phyloP scores from a whole-genome alignment of 495 filamentous ascomycete genomes.

The Podospora fimiseda region DNA sequence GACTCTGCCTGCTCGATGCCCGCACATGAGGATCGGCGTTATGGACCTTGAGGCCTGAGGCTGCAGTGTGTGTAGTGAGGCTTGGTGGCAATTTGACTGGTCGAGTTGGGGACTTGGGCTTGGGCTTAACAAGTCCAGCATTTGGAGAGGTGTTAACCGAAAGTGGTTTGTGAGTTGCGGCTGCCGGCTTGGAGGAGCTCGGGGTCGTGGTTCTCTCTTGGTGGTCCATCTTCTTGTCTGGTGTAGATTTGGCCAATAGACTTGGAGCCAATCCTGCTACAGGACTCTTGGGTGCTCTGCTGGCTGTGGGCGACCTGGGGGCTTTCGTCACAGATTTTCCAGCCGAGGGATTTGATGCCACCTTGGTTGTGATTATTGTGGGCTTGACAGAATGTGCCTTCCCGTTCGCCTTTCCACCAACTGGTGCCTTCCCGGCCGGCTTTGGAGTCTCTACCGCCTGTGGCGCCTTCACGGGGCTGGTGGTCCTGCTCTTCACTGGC shows the following conservation, averaged over 20 bases:
- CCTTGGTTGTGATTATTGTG: slow-evolving; percentile 21
- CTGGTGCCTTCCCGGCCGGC: background rate
- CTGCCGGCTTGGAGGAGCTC: slow-evolving; percentile 21
- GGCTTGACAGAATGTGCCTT: slow-evolving; percentile 26
- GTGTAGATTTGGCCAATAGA: too few species aligned
- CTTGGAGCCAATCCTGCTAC: slow-evolving; percentile 19
- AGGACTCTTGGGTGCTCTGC: slow-evolving; percentile 27
- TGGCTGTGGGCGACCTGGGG: slow-evolving; percentile 31
- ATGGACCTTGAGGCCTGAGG: slow-evolving; percentile 52
- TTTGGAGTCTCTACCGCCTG: slow-evolving; percentile 12
- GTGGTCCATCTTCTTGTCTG: slow-evolving; percentile 16
- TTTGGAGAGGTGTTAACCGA: slow-evolving; percentile 28
- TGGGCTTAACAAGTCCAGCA: slow-evolving; percentile 50
- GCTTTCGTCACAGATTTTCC: slow-evolving; percentile 32
- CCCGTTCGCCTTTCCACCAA: background rate
- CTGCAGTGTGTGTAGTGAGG: slow-evolving; percentile 55
- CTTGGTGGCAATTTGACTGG: slow-evolving; percentile 56
- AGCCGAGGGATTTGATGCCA: slow-evolving; percentile 29
- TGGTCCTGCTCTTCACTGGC: background rate
- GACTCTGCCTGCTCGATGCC: slow-evolving; percentile 42
- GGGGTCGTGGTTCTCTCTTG: slow-evolving; percentile 26
- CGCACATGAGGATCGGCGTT: slow-evolving; percentile 26
- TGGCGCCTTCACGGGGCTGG: slow-evolving; percentile 7
- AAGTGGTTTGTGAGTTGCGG: slow-evolving; percentile 29
- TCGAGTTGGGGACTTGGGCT: slow-evolving; percentile 58